Evolutionary conservation across 2,329 filamentous ascomycete species (phyloP).

Genomic region (Xylaria digitata): DNA sequence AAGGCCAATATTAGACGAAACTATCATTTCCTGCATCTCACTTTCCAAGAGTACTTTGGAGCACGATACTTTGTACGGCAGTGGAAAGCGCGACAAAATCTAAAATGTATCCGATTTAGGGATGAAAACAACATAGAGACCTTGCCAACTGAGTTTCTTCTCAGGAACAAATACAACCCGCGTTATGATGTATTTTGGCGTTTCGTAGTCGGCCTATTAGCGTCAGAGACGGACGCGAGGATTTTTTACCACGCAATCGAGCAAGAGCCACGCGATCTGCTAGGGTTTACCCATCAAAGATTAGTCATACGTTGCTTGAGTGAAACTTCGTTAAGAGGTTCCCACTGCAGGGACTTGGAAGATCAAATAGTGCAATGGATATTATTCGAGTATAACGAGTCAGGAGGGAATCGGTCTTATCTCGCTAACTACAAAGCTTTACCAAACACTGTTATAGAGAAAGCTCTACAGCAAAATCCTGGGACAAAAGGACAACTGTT

Average conservation of each 20-base stretch:
- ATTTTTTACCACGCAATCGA: conserved; percentile 51
- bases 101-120: conserved; percentile 37
- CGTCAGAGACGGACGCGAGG: conserved; percentile 28
- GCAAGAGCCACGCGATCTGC: conserved; percentile 50
- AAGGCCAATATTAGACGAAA: conserved; percentile 36
- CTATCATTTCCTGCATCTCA: conserved; percentile 58
- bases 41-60: conserved; percentile 58
- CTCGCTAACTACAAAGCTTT: too few species aligned
- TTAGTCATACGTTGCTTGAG: conserved; percentile 54
- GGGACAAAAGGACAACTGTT: background rate
- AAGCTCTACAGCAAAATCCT: background rate
- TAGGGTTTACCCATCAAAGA: conserved; percentile 54
- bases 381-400: background rate
- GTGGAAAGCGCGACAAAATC: conserved; percentile 43
- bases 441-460: background rate
- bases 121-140: background rate
- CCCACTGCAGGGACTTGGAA: background rate
- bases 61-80: conserved; percentile 54
- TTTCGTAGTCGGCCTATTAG: conserved; percentile 56
- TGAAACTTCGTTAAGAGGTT: conserved; percentile 39
- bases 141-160: conserved; percentile 45
- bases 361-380: conserved; percentile 5
- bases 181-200: conserved; percentile 57
- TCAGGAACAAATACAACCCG: conserved; percentile 52
- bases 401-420: too few species aligned